These are phyloP conservation scores for Exophiala calicioides DNA, from an alignment of 2,329 filamentous ascomycete species.

Conservation along the genomic window DNA sequence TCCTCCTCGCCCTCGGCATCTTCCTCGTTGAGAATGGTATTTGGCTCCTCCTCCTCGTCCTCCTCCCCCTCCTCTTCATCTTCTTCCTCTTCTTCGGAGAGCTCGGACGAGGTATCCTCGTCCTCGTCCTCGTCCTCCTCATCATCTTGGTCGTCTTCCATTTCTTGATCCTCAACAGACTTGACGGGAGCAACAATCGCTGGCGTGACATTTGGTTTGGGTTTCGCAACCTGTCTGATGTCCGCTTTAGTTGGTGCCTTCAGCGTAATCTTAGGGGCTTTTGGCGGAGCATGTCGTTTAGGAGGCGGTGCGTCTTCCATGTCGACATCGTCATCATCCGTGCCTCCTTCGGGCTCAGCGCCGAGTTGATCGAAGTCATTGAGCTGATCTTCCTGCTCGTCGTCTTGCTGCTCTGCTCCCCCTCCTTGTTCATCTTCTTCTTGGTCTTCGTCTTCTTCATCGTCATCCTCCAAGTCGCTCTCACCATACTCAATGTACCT, in stretches of 20 bases:
- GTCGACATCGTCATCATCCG: constrained; percentile 39
- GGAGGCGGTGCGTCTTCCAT: constrained; percentile 49
- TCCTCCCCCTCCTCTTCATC: constrained; percentile 50
- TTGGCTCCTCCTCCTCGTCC: constrained; percentile 39
- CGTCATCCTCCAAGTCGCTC: constrained; percentile 44
- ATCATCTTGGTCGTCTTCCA: constrained; percentile 52
- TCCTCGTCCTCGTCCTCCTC: constrained; percentile 59
- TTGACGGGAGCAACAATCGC: constrained; percentile 41
- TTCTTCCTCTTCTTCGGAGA: constrained; percentile 50
- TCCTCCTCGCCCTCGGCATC: constrained; percentile 38
- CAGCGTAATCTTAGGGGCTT: constrained; percentile 30
- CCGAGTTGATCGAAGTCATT: constrained; percentile 35
- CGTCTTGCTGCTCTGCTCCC: constrained; percentile 32
- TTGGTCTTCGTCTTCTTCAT: constrained; percentile 44
- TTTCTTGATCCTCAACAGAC: constrained; percentile 50
- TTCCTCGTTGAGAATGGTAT: constrained; percentile 35
- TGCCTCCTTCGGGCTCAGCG: constrained; percentile 36
- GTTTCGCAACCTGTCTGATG: constrained; percentile 41
- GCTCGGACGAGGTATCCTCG: constrained; percentile 50
- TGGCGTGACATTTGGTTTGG: constrained; percentile 40
- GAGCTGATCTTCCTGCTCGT: constrained; percentile 29
- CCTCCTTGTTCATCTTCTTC: constrained; percentile 38
- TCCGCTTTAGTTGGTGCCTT: constrained; percentile 28
- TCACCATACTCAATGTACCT: constrained; percentile 40
- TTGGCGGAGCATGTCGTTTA: constrained; percentile 22